Percentiles rank a stretch among this genome's conserved stretches.
phyloP scores from a whole-genome alignment of 495 filamentous ascomycete genomes.

The Oleoguttula mirabilis region DNA sequence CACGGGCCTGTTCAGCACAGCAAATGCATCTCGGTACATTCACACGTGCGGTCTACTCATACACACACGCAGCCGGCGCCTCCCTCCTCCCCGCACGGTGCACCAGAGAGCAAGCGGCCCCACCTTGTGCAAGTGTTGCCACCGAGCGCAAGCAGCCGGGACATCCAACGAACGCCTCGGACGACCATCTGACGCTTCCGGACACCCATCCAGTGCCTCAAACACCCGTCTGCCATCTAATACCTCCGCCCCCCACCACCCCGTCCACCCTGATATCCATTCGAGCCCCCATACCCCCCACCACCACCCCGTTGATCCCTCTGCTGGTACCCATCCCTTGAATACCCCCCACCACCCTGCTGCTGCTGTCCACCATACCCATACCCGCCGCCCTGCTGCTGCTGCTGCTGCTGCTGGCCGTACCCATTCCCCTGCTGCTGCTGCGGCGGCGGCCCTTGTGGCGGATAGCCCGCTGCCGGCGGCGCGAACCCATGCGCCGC shows the following conservation, averaged over 20 bases:
- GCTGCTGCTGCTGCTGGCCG: constrained; percentile 1
- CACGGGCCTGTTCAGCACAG: too few relatives aligned
- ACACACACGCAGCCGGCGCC: too few relatives aligned
- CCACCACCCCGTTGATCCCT: background rate
- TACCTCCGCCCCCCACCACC: constrained; percentile 19
- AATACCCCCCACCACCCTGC: constrained; percentile 6
- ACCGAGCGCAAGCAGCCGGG: too few relatives aligned
- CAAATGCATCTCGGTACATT: too few relatives aligned
- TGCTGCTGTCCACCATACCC: constrained; percentile 1
- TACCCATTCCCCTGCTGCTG: constrained; percentile 7
- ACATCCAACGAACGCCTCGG: too few relatives aligned
- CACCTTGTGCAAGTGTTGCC: too few relatives aligned
- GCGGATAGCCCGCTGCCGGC: background rate
- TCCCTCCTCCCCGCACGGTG: too few relatives aligned
- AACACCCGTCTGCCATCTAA: background rate
- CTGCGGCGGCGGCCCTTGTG: background rate
- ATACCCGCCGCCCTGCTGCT: background rate
- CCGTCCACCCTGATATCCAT: constrained; percentile 3
- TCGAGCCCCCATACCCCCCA: constrained; percentile 3
- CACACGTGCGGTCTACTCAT: too few relatives aligned
- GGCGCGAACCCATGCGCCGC: constrained; percentile 17
- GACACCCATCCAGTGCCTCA: background rate
- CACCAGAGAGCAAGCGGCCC: too few relatives aligned
- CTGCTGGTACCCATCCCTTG: background rate
- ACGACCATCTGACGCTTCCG: too few relatives aligned